Conservation (phyloP, 2,329 filamentous ascomycete genomes). For the Exophiala xenobiotica region DNA sequence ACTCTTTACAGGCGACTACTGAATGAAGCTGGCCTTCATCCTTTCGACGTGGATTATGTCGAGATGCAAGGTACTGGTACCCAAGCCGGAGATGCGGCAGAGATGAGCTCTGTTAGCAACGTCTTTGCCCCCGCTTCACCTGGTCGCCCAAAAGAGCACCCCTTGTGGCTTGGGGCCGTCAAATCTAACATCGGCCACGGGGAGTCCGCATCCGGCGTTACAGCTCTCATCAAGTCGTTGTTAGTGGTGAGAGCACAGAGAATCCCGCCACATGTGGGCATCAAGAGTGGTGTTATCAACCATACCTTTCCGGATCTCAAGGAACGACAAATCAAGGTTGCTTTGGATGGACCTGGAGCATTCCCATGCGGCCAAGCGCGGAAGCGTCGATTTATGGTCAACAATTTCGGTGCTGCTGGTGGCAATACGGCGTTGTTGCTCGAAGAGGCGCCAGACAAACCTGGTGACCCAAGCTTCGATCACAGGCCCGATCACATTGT, state of each 20-base stretch:
- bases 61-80: conserved; percentile 30
- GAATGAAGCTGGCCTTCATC: conserved; percentile 10
- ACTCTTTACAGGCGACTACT: conserved; percentile 21
- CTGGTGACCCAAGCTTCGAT: neutral
- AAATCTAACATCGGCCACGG: conserved; percentile 34
- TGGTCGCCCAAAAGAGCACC: conserved; percentile 4
- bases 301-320: conserved; percentile 47
- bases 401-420: conserved; percentile 70
- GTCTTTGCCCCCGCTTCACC: conserved; percentile 18
- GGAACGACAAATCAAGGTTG: conserved; percentile 36
- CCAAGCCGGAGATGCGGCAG: conserved; percentile 27
- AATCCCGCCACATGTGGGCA: conserved; percentile 32
- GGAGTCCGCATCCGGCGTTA: conserved; percentile 32
- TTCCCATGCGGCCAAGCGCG: conserved; percentile 40
- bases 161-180: conserved; percentile 30
- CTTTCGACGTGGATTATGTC: conserved; percentile 21
- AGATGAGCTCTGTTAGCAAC: conserved; percentile 30
- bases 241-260: conserved; percentile 32
- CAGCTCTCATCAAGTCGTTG: conserved; percentile 16
- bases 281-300: conserved; percentile 43
- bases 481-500: neutral
- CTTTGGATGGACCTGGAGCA: conserved; percentile 32
- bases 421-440: conserved; percentile 59
- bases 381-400: conserved; percentile 50
- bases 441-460: conserved; percentile 33